phyloP scores from a whole-genome alignment of 371 early-diverging fungal species.

The Mucor irregularis region DNA sequence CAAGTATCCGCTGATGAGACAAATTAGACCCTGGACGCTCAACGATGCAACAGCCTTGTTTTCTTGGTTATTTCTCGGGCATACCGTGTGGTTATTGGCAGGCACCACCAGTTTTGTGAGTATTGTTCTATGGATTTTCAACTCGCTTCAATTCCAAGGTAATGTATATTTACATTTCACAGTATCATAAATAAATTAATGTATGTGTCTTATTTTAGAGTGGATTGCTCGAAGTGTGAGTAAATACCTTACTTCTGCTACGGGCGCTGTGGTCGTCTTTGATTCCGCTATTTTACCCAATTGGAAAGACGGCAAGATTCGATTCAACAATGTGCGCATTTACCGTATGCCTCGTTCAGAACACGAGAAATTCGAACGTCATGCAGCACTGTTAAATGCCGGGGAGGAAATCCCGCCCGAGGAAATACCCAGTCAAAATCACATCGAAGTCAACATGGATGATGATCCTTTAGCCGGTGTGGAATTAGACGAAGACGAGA shows the following conservation, averaged over 20 bases:
- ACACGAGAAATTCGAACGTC: slow-evolving; percentile 42
- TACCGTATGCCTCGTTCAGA: slow-evolving; percentile 50
- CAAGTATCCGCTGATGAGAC: slow-evolving; percentile 61
- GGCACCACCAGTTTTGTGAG: slow-evolving; percentile 93
- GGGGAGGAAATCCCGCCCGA: slow-evolving; percentile 14
- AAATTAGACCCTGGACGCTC: slow-evolving; percentile 77
- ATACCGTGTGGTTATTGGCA: slow-evolving; percentile 79
- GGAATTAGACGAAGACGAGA: slow-evolving; percentile 46
- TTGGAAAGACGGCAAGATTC: slow-evolving; percentile 90
- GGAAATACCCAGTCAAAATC: neutral
- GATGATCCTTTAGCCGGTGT: slow-evolving; percentile 49
- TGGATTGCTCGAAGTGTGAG: slow-evolving; percentile 79
- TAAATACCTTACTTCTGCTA: slow-evolving; percentile 76
- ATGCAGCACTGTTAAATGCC: slow-evolving; percentile 24
- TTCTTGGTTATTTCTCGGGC: slow-evolving; percentile 89
- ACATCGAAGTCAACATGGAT: neutral
- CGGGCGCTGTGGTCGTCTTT: slow-evolving; percentile 85
- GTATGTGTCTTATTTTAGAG: slow-evolving; percentile 44
- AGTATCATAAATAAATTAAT: neutral
- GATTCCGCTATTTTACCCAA: slow-evolving; percentile 89
- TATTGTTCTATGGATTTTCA: slow-evolving; percentile 77
- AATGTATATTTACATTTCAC: neutral
- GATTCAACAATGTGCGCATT: slow-evolving; percentile 80
- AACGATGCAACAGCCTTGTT: slow-evolving; percentile 91
- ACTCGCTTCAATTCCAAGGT: slow-evolving; percentile 91